Percentiles rank a stretch among this genome's conserved stretches.
Conservation (phyloP, 805 yeast genomes). For the Priceomyces castillae region DNA sequence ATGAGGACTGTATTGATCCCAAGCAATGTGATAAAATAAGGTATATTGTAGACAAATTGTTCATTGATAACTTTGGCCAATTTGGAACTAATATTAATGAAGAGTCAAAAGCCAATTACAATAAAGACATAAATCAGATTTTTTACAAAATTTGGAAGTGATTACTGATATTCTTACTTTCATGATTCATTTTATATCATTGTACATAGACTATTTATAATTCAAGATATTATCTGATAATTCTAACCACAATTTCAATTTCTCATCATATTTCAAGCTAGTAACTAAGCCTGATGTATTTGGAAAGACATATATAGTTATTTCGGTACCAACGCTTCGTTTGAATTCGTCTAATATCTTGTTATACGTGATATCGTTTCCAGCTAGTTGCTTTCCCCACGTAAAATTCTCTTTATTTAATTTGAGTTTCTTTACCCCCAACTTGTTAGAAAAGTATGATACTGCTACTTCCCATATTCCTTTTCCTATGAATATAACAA, state of each 20-base stretch:
- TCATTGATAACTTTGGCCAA: conserved; percentile 36
- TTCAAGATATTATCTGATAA: conserved; percentile 25
- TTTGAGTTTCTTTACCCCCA: conserved; percentile 25
- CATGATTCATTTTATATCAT: not conserved
- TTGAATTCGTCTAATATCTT: conserved; percentile 17
- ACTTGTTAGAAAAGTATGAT: conserved; percentile 24
- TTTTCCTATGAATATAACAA: conserved; percentile 64
- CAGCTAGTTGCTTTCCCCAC: conserved; percentile 48
- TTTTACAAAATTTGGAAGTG: conserved; percentile 35
- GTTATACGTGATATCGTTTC: conserved; percentile 19
- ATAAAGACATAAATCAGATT: conserved; percentile 27
- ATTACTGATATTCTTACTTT: conserved; percentile 11
- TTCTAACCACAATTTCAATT: conserved; percentile 48
- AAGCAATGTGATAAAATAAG: conserved; percentile 38
- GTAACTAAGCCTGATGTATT: conserved; percentile 73
- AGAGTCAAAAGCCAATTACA: conserved; percentile 24
- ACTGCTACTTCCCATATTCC: conserved; percentile 69
- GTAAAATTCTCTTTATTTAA: conserved; percentile 33
- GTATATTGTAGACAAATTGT: conserved; percentile 33
- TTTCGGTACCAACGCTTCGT: conserved; percentile 13
- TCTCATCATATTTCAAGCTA: conserved; percentile 41
- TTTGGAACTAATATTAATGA: conserved; percentile 29
- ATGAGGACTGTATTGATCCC: conserved; percentile 33
- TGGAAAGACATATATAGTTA: conserved; percentile 58
- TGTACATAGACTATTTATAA: conserved; percentile 4